A percentile compares a stretch with the other conserved stretches of the same genome.
Conservation (phyloP, 306 rosid genomes). For the Prinsepia uniflora region DNA sequence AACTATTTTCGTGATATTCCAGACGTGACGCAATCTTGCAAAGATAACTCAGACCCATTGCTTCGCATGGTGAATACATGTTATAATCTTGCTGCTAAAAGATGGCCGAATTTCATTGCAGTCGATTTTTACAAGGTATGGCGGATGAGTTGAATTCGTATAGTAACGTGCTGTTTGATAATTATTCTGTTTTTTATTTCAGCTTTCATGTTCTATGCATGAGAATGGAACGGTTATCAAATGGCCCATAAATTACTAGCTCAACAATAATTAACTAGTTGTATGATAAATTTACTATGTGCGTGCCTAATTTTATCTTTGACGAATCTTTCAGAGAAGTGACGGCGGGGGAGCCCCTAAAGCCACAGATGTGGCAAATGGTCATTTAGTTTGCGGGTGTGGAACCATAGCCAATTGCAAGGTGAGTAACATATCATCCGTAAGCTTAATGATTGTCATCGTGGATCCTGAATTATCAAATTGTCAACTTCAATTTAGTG, state of each 20-base stretch:
- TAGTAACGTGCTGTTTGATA: too few relatives aligned
- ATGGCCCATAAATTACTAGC: background rate
- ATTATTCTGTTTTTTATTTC: too few relatives aligned
- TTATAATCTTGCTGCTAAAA: slow-evolving; percentile 37
- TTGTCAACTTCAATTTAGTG: background rate
- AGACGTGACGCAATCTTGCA: slow-evolving; percentile 44
- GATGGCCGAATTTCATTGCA: slow-evolving; percentile 74
- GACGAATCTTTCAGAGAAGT: slow-evolving; percentile 42
- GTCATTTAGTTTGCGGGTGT: slow-evolving; percentile 60
- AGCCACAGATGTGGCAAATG: slow-evolving; percentile 58
- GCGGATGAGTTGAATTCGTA: too few relatives aligned
- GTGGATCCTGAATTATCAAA: background rate
- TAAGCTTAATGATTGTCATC: too few relatives aligned
- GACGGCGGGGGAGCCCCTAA: slow-evolving; percentile 66
- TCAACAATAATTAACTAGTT: background rate
- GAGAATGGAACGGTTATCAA: too few relatives aligned
- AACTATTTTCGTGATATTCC: slow-evolving; percentile 50
- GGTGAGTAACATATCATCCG: slow-evolving; percentile 19
- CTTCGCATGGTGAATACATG: slow-evolving; percentile 57
- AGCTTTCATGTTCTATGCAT: too few relatives aligned
- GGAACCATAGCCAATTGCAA: slow-evolving; percentile 46
- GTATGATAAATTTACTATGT: background rate
- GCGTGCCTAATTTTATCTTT: background rate
- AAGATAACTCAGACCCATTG: slow-evolving; percentile 62
- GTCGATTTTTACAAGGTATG: slow-evolving; percentile 67